Evolutionary conservation across 2,329 filamentous ascomycete species (phyloP), one percentile per base, ranked within the genome.

Genomic region (Trichoderma sp.): DNA sequence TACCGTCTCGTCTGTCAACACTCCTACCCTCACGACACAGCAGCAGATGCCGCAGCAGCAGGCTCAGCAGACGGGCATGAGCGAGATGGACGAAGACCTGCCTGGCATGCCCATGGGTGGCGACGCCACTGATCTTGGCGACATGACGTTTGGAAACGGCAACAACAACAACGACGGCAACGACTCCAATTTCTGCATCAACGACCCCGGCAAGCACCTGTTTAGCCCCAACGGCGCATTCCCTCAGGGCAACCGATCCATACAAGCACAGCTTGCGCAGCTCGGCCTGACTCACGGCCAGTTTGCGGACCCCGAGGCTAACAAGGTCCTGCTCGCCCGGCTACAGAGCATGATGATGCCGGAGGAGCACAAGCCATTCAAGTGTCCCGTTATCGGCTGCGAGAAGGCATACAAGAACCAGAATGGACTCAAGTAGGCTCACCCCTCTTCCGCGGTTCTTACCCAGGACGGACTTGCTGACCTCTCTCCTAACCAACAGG

Each of bases 331-430:
- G n/a, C 74, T 87, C 47, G 83, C 86, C 69, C 81, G 85, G 57
- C 80, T 86, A 63, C 83, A 83, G 39, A 83, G 81, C n/a, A 80
- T 89, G 75, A 83, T 88, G 77, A 83, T 88, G 66, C 90, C 90
- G 17, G 94, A 98, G 75, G 94, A 99, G 75, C 92, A 96, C 73
- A 99, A 98, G 79, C 95, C 95, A 0, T 99, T 97, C 83, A 91
- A 93, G 76, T 99, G 95, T 73, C 95, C 95, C 1, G 95, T 99
- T 58, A 96, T 99, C 75, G 95, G 95, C 6, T 99, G 95, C 74
- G 95, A 98, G 78, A 99, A 99, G 82, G 94, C 95, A 0, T 99
- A 99, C 81, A 99, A 99, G 84, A 99, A 99, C 77, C 95, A 98
- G 76, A 99, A 99, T 71, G 95, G 95, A 57, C 83, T 99, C 64